These are phyloP conservation scores for Rubroboletus satanas DNA, from an alignment of 768 basidiomycete genomes.

Conservation along the genomic window DNA sequence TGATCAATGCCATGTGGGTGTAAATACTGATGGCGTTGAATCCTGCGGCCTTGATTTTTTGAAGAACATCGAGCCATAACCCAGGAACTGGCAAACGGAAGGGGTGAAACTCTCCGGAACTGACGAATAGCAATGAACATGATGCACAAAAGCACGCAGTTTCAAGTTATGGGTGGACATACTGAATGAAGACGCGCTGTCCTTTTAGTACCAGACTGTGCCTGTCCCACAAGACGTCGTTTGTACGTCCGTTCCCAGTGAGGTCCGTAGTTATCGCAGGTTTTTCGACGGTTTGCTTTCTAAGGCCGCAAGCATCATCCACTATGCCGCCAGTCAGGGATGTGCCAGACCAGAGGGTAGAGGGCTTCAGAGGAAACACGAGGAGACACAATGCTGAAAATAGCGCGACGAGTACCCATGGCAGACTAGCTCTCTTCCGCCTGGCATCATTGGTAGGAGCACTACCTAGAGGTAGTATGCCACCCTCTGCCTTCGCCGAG, in stretches of 20 bases:
- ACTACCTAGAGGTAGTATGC: neutral
- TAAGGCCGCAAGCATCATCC: neutral
- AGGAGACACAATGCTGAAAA: constrained; percentile 19
- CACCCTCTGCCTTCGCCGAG: neutral
- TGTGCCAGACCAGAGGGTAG: neutral
- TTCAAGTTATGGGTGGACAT: constrained; percentile 25
- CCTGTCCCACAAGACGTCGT: constrained; percentile 55
- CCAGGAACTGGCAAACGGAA: constrained; percentile 77
- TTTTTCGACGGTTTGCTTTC: neutral
- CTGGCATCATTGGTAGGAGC: neutral
- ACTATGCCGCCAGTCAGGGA: neutral
- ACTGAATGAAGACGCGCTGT: constrained; percentile 73
- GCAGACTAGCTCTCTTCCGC: constrained; percentile 2
- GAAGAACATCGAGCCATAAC: constrained; percentile 78
- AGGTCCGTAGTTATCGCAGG: constrained; percentile 5
- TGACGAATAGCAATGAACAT: constrained; percentile 23
- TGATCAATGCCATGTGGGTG: constrained; percentile 73
- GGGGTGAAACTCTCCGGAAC: constrained; percentile 83
- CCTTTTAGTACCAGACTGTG: constrained; percentile 67
- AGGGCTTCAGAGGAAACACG: constrained; percentile 8
- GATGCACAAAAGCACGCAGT: neutral
- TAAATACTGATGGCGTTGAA: constrained; percentile 78
- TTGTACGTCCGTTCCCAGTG: constrained; percentile 33
- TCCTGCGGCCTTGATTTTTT: constrained; percentile 78
- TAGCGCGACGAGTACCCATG: constrained; percentile 15